These are phyloP conservation scores for Neurospora terricola DNA, from an alignment of 495 filamentous ascomycete genomes.

Conservation along the genomic window DNA sequence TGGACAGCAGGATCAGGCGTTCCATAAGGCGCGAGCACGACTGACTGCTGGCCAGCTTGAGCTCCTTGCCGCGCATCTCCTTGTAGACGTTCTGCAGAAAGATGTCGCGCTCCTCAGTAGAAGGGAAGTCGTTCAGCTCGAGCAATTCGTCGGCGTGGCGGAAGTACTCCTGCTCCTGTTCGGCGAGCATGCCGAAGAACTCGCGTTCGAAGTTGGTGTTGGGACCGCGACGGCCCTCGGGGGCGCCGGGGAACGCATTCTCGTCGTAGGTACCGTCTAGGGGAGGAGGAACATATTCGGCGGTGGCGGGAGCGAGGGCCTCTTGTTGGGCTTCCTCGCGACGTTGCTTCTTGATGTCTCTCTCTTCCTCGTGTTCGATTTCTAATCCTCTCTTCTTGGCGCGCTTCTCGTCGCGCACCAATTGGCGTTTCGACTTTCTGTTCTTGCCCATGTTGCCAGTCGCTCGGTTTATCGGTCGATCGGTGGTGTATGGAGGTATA, in stretches of 20 bases:
- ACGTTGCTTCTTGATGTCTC: constrained; percentile 29
- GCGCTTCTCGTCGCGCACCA: constrained; percentile 36
- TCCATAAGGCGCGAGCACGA: constrained; percentile 92
- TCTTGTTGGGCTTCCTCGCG: constrained; percentile 12
- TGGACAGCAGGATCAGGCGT: constrained; percentile 73
- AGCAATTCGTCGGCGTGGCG: constrained; percentile 77
- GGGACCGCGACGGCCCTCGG: not conserved
- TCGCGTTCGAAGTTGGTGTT: constrained; percentile 31
- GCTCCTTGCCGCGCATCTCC: constrained; percentile 82
- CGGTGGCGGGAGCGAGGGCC: constrained; percentile 5
- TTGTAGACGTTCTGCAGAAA: constrained; percentile 79
- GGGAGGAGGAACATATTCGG: constrained; percentile 20
- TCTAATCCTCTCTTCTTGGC: constrained; percentile 30
- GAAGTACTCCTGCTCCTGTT: constrained; percentile 92
- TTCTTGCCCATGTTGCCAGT: constrained; percentile 20
- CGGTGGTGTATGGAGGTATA: not conserved
- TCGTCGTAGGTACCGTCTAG: constrained; percentile 17
- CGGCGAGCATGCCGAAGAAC: constrained; percentile 86
- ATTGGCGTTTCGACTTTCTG: constrained; percentile 35
- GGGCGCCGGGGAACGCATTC: constrained; percentile 9
- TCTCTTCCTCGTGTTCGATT: constrained; percentile 19
- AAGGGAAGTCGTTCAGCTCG: constrained; percentile 74
- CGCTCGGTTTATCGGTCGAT: not conserved
- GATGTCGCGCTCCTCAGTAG: constrained; percentile 62
- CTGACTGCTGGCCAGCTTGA: constrained; percentile 92